These are phyloP conservation scores for Entrophospora sp. DNA, from an alignment of 192 early-diverging fungal genomes.

Conservation along the genomic window DNA sequence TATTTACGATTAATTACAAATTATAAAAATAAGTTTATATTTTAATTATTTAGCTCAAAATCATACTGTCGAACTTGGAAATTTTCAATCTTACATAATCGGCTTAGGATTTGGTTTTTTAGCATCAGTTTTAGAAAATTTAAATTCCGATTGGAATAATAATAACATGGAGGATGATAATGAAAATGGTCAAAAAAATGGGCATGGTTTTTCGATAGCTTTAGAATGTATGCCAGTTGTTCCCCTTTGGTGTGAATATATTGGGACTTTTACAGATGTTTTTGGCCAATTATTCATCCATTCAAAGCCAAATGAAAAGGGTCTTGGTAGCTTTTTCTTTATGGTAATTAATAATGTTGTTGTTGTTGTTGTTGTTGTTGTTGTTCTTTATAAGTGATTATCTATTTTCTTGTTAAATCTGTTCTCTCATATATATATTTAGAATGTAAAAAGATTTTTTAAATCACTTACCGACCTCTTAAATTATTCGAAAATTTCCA, in stretches of 20 bases:
- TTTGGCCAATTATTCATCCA: background rate
- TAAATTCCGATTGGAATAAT: background rate
- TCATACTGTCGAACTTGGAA: background rate
- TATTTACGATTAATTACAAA: no score
- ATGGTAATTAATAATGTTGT: background rate
- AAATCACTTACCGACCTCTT: background rate
- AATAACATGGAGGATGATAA: background rate
- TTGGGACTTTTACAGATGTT: background rate
- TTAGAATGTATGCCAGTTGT: background rate
- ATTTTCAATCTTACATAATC: background rate
- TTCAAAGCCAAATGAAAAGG: background rate
- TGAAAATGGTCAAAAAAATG: no score
- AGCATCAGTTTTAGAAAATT: background rate
- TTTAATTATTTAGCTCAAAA: background rate
- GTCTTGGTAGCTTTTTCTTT: background rate
- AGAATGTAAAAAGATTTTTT: slow-evolving; percentile 11
- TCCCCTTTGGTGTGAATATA: slow-evolving; percentile 12
- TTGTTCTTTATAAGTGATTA: background rate
- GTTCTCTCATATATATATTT: background rate
- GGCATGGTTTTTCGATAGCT: no score
- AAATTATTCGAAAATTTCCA: background rate
- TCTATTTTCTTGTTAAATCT: no score
- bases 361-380: background rate
- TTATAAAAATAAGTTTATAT: no score
- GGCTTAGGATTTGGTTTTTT: slow-evolving; percentile 7